Base-by-base conservation (phyloP, 1,139 yeast genomes). In the Waltiozyma solani region DNA sequence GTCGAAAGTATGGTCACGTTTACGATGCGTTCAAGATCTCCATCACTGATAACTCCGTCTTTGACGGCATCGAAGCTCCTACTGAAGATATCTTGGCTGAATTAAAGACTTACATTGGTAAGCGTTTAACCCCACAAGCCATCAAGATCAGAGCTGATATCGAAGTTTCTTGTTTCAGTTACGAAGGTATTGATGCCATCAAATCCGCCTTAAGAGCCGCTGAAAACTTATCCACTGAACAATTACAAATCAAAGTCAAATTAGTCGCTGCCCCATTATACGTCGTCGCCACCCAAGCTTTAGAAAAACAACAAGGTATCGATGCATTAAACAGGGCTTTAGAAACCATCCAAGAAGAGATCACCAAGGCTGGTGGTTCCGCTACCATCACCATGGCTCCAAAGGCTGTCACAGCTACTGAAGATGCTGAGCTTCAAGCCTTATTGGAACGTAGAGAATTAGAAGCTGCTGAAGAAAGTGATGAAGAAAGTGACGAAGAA, bases 181-280 rank as follows among this genome's bases (percentile, higher is more conserved):
- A 91, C 63, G 97, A 91, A 62, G 99, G 99, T 62, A 87, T 91
- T 51, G 96, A 89, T 60, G 98, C 98, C 48, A 89, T 91, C 58
- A 89, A 89, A 66, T 73, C 71, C 45, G 95, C 98, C 25, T 73
- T 91, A 51, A 70, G 73, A 50, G 82, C 89, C 21, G 98, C 96
- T 39, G 98, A 91, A 67, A 74, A 71, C 21, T 66, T 83, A 43
- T 76, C 93, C 46, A 83, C 89, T 35, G 96, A 86, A 56, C 79
- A 78, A 45, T 79, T 84, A 71, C 79, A 75, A 58, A 84, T 91
- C 52, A 87, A 85, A 64, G 95, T 89, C 50, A 87, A 89, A 63
- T 75, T 91, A 53, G 96, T 91, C 37, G 98, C 99, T 44, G 97
- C 98, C 39, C 99, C 99, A 44, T 71, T 89, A 58, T 91, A 89